These are phyloP conservation scores for Ustilago tritici DNA, from an alignment of 1,284 basidiomycete genomes.

Conservation along the genomic window DNA sequence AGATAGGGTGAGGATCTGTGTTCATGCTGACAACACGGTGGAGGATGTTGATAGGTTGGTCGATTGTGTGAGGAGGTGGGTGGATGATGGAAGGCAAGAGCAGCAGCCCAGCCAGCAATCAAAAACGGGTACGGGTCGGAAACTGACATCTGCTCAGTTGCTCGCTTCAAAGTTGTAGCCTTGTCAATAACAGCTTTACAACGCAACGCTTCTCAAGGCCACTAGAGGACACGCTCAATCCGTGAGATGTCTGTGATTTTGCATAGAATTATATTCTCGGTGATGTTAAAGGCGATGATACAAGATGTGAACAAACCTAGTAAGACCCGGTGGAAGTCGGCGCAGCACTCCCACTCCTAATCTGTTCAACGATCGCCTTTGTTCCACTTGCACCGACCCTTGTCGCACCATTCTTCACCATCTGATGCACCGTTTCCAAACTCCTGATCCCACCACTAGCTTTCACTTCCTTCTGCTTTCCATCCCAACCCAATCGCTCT, in stretches of 20 bases:
- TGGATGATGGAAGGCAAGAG: background rate
- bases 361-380: conserved; percentile 56
- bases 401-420: conserved; percentile 58
- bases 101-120: too few relatives aligned
- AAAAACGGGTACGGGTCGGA: background rate
- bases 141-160: background rate
- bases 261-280: background rate
- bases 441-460: conserved; percentile 60
- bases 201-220: too few relatives aligned
- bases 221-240: background rate
- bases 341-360: conserved; percentile 24
- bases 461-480: conserved; percentile 51
- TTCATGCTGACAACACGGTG: conserved; percentile 80
- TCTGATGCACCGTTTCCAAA: conserved; percentile 42
- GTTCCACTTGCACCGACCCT: conserved; percentile 63
- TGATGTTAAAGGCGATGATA: background rate
- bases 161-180: conserved; percentile 36
- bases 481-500: conserved; percentile 28
- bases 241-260: background rate
- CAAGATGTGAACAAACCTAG: background rate
- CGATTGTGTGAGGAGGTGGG: conserved; percentile 30
- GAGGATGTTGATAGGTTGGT: conserved; percentile 75
- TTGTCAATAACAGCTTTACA: too few relatives aligned
- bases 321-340: conserved; percentile 16
- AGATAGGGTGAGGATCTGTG: conserved; percentile 84